A percentile compares a stretch with the other conserved stretches of the same genome.
These are phyloP conservation scores for Puccinia coronata DNA, from an alignment of 1,284 basidiomycete genomes.

Conservation along the genomic window DNA sequence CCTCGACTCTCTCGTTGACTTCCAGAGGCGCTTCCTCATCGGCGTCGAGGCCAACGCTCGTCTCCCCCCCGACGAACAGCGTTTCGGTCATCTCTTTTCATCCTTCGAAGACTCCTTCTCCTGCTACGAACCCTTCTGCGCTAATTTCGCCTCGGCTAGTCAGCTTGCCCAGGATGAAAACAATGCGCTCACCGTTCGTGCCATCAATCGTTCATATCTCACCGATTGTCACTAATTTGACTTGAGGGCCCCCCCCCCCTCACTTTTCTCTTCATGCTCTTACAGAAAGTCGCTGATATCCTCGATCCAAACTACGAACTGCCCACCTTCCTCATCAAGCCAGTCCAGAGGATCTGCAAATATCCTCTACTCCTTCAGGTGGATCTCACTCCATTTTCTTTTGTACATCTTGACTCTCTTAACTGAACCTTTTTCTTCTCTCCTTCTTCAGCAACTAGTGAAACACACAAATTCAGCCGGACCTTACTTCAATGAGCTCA, in stretches of 20 bases:
- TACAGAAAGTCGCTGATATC: conserved; percentile 54
- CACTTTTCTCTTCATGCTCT: neutral
- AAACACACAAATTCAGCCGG: conserved; percentile 61
- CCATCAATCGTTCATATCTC: conserved; percentile 52
- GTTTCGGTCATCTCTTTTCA: conserved; percentile 62
- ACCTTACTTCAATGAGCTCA: conserved; percentile 76
- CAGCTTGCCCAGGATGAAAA: conserved; percentile 67
- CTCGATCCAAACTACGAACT: conserved; percentile 68
- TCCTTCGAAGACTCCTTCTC: conserved; percentile 84
- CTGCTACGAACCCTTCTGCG: conserved; percentile 96
- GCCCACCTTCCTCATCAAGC: conserved; percentile 77
- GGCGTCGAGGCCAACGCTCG: conserved; percentile 87
- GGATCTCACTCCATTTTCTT: conserved; percentile 54
- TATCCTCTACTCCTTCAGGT: conserved; percentile 71
- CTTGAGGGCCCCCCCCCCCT: too few relatives aligned
- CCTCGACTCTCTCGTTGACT: conserved; percentile 91
- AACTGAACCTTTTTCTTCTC: conserved; percentile 17
- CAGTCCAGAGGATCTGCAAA: conserved; percentile 75
- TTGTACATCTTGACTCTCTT: conserved; percentile 40
- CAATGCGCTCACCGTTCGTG: conserved; percentile 75
- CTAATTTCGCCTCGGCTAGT: conserved; percentile 86
- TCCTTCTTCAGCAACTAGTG: conserved; percentile 47
- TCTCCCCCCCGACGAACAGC: conserved; percentile 66
- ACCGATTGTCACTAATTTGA: conserved; percentile 32
- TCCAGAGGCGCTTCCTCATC: conserved; percentile 94